Base-by-base conservation (phyloP, 495 filamentous ascomycete species). In the Elaphomyces granulatus region DNA sequence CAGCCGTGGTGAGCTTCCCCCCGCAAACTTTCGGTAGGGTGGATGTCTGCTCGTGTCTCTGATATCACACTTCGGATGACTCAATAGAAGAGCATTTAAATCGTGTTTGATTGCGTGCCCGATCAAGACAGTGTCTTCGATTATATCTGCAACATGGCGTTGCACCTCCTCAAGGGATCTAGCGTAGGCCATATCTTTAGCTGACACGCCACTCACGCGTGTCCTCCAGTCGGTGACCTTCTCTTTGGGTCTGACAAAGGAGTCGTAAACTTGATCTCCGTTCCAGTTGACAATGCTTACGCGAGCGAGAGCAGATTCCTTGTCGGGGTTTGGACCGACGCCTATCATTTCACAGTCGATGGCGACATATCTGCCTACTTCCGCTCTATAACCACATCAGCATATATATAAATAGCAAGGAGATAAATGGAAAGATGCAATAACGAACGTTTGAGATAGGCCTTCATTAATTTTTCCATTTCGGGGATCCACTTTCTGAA, bases 321-420 rank as follows among this genome's bases (percentile, higher is more conserved):
- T 55, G 31, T 80, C 75, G 2, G 68, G 70, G 23, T 71, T 67
- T 1, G 80, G 75, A 2, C 85, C 85, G 8, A 86, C 75, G 30
- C 90, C 90, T 14, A 98, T 88, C 90, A 98, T 98, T 63, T 98
- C 90, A 59, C 90, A 96, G 64, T 98, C 92, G 33, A 98, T 72
- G 23, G 84, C 81, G 33, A 98, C 56, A 52, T 90, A 96, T 69
- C 85, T 90, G 37, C 87, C 87, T 34, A 81, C 52, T 34, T 80
- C 73, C 12, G 52, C 56, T 20, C 65, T 68, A 40, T n/a, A 19
- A 14, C 2, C 8, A 16, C 36, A n/a, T n/a, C n/a, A n/a, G n/a
- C n/a, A n/a, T n/a, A 54, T 36, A 50, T 54, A 34, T 40, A 28
- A 26, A 15, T 19, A 32, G 19, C 42, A 16, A 7, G 23, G 28